Percentiles rank a stretch among this genome's conserved stretches.
phyloP scores from a whole-genome alignment of 306 rosid genomes.

The Ormosia emarginata region DNA sequence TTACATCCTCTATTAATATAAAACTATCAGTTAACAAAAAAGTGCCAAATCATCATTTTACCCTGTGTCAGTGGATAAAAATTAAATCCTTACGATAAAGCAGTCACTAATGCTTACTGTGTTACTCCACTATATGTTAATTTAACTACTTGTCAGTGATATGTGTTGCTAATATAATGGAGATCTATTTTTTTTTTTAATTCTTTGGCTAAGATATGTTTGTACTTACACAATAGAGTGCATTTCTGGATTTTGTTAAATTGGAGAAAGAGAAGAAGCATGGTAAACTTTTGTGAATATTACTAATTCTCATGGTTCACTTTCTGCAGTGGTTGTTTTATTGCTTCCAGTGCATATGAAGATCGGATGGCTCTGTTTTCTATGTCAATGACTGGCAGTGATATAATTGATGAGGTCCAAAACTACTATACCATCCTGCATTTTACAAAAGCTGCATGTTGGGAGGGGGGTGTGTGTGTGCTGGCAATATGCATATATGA shows the following conservation, averaged over 20 bases:
- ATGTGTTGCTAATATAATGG: not conserved
- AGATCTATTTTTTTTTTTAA: not conserved
- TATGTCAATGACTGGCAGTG: constrained; percentile 61
- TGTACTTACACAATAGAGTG: not conserved
- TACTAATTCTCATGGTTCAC: constrained; percentile 24
- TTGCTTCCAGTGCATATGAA: constrained; percentile 90
- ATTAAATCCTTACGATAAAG: not conserved
- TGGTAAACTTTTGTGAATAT: constrained; percentile 10
- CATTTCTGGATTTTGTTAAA: not conserved
- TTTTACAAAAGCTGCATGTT: constrained; percentile 24
- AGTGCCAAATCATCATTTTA: not conserved
- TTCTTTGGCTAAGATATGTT: not conserved
- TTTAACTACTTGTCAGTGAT: not conserved
- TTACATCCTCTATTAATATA: not conserved
- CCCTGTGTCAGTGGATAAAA: not conserved
- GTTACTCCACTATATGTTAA: not conserved
- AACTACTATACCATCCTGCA: constrained; percentile 10
- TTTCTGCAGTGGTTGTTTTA: constrained; percentile 86
- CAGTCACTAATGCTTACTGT: not conserved
- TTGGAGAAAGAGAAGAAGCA: constrained; percentile 6
- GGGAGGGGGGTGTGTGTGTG: not conserved
- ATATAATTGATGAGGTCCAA: constrained; percentile 75
- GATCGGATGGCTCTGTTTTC: constrained; percentile 77
- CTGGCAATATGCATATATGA: not conserved
- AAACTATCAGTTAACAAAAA: not conserved